Base-by-base conservation (phyloP, 2,329 filamentous ascomycete species). In the Arthrobotrys iridis region DNA sequence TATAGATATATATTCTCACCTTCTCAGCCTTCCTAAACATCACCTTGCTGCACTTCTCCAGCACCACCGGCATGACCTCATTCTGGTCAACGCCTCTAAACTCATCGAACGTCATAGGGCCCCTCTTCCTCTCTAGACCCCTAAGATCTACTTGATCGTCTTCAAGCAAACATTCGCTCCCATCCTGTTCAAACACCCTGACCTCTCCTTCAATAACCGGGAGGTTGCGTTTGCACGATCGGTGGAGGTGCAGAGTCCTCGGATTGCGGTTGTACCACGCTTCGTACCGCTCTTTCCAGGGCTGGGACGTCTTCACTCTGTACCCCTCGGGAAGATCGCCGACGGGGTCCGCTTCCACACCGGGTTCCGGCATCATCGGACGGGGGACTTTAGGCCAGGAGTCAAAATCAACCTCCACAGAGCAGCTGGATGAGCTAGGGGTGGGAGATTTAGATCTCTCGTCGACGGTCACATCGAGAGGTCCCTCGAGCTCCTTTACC, bases 1-100 rank as follows among this genome's bases (percentile, higher is more conserved):
- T 20, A 28, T 15, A 28, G 37, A 8, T 10, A 30, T 24, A n/a
- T 3, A 3, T 3, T 8, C 48, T 64, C n/a, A 71, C 66, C 46
- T 63, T 71, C 43, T 57, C 58, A 30, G 5, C 40, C 40, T 71
- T 63, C 24, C 37, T 71, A 48, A 71, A 71, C 8, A 43, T 48
- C 7, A 71, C 20, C 28, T 71, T 71, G 11, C 45, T 45, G 22
- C 46, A 50, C 4, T 30, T 43, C 20, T 50, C 46, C 11, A 60
- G 0, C 1, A 43, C 37, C 4, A 71, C 58, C 1, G 66, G 66
- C 4, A 64, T 20, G 64, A 71, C 60, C 4, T 64, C 26, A n/a
- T 63, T 37, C 20, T 48, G 20, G 5, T 71, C 18, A 4, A 71
- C n/a, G 6, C 66, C 66, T 5, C 26, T 71, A 30, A 71, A 71